Conservation (phyloP, 2,329 filamentous ascomycete genomes). For the Cladosporium halotolerans region DNA sequence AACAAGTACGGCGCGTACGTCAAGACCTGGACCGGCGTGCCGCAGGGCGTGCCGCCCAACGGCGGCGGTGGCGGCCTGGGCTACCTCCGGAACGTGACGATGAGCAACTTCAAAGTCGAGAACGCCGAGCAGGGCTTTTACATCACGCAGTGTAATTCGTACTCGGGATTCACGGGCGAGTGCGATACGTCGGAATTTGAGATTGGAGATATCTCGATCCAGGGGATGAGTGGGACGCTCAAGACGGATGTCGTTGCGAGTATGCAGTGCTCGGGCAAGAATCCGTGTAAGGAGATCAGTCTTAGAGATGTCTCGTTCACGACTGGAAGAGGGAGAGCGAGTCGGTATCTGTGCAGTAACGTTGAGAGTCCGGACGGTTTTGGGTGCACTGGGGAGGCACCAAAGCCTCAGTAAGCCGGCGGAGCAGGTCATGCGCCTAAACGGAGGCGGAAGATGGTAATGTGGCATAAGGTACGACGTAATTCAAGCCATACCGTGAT, state of each 20-base stretch:
- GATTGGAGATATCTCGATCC: slow-evolving; percentile 29
- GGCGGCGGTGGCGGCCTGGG: slow-evolving; percentile 55
- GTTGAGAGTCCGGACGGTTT: slow-evolving; percentile 3
- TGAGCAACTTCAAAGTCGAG: slow-evolving; percentile 27
- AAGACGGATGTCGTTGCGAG: slow-evolving; percentile 16
- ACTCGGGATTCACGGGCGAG: slow-evolving; percentile 16
- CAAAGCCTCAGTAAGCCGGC: neutral
- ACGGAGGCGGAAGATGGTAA: neutral
- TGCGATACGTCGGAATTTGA: slow-evolving; percentile 34
- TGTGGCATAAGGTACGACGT: no score
- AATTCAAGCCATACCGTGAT: no score
- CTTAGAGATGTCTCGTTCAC: neutral
- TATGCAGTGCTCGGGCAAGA: slow-evolving; percentile 25
- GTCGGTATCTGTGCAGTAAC: slow-evolving; percentile 8
- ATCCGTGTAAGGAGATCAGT: slow-evolving; percentile 22
- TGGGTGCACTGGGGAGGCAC: slow-evolving; percentile 3
- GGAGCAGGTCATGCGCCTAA: neutral
- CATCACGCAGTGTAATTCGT: slow-evolving; percentile 27
- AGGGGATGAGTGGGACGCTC: slow-evolving; percentile 27
- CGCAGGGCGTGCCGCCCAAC: slow-evolving; percentile 43
- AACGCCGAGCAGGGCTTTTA: slow-evolving; percentile 18
- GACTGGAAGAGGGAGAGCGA: neutral
- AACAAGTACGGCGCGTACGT: slow-evolving; percentile 25
- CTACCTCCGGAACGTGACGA: slow-evolving; percentile 33
- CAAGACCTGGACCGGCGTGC: slow-evolving; percentile 52